Evolutionary conservation across 139 green algal species (phyloP), one percentile per base, ranked within the genome.

Genomic region (Chlamydomonas asymmetrica): DNA sequence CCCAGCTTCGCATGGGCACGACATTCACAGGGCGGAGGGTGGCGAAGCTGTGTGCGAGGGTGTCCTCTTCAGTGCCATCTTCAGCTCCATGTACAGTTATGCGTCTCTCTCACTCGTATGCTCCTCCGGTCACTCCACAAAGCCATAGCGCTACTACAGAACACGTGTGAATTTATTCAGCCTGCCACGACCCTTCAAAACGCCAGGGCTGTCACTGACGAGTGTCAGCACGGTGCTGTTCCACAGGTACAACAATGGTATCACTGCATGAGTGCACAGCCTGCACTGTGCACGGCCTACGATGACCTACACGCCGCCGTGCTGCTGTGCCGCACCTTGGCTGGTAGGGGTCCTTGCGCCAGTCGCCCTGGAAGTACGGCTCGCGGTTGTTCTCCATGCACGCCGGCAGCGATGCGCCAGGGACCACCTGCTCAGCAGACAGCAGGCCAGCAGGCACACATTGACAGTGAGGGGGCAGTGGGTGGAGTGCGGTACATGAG

Each of bases 321-420:
- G 4, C 32, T 3, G 32, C 32, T 29, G 5, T 2, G 32, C n/a
- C 69, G 9, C 39, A 76, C 70, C 70, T 60, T 20, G 57, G 40
- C 2, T 39, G 39, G 39, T 68, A 76, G 9, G 70, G 70, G 56
- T 66, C 40, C 29, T 76, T 76, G 18, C 70, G 56, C 70, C 70
- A 76, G 29, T 27, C 10, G 0, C 59, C 57, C 2, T 40, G 8
- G 40, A 76, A 76, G 70, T 76, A 76, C 5, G 70, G 70, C 56
- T 76, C 70, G 38, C 70, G 56, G 70, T 76, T 76, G 57, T 60
- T 20, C 56, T 49, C 29, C 41, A 76, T 57, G 1, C 29, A 27
- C 16, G 70, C 6, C 23, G 70, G 70, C 57, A 76, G 70, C 20
- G 40, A 8, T 38, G 29, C 29, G 3, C 70, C 57, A 22, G 39